phyloP scores from a whole-genome alignment of 2,329 filamentous ascomycete genomes.

The Cladosporium oxysporum region DNA sequence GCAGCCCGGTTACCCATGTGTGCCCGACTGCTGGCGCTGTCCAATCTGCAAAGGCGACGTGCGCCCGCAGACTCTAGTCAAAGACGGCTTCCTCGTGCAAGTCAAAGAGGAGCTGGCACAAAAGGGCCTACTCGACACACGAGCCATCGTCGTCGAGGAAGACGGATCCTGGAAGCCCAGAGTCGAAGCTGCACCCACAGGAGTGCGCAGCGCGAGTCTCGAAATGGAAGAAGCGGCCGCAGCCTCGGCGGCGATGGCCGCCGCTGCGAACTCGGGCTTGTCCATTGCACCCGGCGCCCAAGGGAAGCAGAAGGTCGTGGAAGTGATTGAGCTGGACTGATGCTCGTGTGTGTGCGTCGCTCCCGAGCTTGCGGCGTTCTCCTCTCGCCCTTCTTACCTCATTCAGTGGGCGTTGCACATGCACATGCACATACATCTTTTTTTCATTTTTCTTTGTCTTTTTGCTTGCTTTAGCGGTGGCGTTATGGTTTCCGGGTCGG shows the following conservation, averaged over 20 bases:
- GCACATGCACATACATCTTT: neutral
- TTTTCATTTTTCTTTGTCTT: neutral
- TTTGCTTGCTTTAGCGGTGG: neutral
- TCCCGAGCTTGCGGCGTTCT: neutral
- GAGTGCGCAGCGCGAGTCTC: conserved; percentile 31
- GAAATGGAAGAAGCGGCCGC: conserved; percentile 29
- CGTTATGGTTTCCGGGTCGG: neutral
- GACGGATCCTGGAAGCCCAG: conserved; percentile 64
- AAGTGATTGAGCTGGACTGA: conserved; percentile 32
- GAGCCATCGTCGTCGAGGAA: conserved; percentile 63
- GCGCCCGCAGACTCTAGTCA: conserved; percentile 67
- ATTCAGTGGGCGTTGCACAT: neutral
- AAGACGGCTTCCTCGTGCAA: conserved; percentile 72
- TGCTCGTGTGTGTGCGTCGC: neutral
- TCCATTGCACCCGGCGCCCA: neutral
- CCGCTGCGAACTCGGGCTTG: neutral
- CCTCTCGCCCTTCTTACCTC: too few species aligned
- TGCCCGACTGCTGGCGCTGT: conserved; percentile 78
- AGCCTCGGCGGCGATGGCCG: neutral
- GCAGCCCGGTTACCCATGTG: conserved; percentile 36
- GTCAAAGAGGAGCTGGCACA: conserved; percentile 56
- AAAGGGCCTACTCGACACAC: conserved; percentile 42
- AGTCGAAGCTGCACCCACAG: conserved; percentile 28
- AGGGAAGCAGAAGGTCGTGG: conserved; percentile 20
- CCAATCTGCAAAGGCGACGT: conserved; percentile 80